Percentiles rank a stretch among this genome's conserved stretches.
Conservation (phyloP, 2,329 filamentous ascomycete species). For the Aspergillus novofumigatus region DNA sequence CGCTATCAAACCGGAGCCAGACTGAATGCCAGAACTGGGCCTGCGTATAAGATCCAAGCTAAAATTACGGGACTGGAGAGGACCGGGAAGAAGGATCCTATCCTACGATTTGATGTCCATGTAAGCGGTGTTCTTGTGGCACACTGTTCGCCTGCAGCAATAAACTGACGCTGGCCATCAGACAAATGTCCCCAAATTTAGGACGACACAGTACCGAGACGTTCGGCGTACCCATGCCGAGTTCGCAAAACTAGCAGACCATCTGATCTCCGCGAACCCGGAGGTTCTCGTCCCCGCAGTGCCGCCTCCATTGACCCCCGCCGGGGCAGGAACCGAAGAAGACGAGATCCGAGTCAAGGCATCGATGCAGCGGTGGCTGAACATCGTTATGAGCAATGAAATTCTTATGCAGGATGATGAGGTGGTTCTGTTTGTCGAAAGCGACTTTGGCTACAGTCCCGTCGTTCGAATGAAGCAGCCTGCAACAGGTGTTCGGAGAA, state of each 20-base stretch:
- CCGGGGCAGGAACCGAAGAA: slow-evolving; percentile 92
- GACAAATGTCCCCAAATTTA: slow-evolving; percentile 98
- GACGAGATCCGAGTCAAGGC: slow-evolving; percentile 87
- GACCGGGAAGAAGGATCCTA: slow-evolving; percentile 91
- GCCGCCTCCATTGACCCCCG: slow-evolving; percentile 88
- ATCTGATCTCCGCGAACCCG: slow-evolving; percentile 95
- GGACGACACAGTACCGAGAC: slow-evolving; percentile 97
- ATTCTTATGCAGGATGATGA: slow-evolving; percentile 93
- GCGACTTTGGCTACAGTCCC: slow-evolving; percentile 96
- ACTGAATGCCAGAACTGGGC: slow-evolving; percentile 47
- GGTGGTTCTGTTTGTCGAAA: slow-evolving; percentile 98
- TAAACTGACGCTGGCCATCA: slow-evolving; percentile 35
- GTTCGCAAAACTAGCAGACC: slow-evolving; percentile 92
- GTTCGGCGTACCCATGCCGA: slow-evolving; percentile 93
- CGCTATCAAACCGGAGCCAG: slow-evolving; percentile 45
- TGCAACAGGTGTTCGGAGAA: slow-evolving; percentile 88
- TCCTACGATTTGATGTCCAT: slow-evolving; percentile 92
- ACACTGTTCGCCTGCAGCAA: neutral
- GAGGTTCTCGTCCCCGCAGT: slow-evolving; percentile 93
- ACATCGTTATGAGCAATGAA: slow-evolving; percentile 86
- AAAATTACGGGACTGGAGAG: slow-evolving; percentile 93
- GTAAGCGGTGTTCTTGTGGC: slow-evolving; percentile 51
- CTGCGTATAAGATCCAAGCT: slow-evolving; percentile 80
- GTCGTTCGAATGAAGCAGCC: slow-evolving; percentile 95
- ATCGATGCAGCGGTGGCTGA: slow-evolving; percentile 90